Base-by-base conservation (phyloP, 2,329 filamentous ascomycete species). In the Piedraia hortae region DNA sequence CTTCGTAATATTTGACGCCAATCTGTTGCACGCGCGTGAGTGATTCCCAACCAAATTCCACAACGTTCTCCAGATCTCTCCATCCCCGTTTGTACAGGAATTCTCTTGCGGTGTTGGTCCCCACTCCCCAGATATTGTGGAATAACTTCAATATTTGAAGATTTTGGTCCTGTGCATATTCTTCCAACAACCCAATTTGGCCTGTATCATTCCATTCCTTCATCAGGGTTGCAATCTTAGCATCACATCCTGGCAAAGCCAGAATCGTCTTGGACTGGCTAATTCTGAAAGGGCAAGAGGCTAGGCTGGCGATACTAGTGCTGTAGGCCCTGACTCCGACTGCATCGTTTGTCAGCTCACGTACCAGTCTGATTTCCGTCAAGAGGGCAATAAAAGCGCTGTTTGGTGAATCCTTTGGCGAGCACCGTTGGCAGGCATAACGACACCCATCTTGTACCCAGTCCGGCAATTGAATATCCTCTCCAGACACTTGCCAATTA, bases 61-160 rank as follows among this genome's bases (percentile, higher is more conserved):
- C 54, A 3, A 93, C 51, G 34, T 93, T 80, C 35, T 91, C 77
- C 1, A 90, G 51, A 27, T 85, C 71, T 27, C 62, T 57, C 74
- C 77, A 91, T 13, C 74, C 53, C 29, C 62, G 64, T 9, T 62
- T 57, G 34, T 58, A 62, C 42, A 80, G 85, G 35, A 90, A 90
- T 1, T 80, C 62, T 9, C 68, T 56, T 0, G 82, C 80, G 0
- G 71, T 85, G 7, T 62, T 64, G 2, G 71, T 68, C 0, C 72
- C 82, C 1, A 91, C 77, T n/a, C 80, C 82, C 73, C 77, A 90
- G 26, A 91, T 88, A 4, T 71, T 54, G 46, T 72, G 73, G 43
- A 93, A 91, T 0, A 56, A 42, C 19, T 61, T 53, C 3, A 91
- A 46, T 1, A 65, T 54, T 10, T 54, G 53, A 26, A 85, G 53